Base-by-base conservation (phyloP, 1,139 yeast species). In the Suhomyces choctaworum region DNA sequence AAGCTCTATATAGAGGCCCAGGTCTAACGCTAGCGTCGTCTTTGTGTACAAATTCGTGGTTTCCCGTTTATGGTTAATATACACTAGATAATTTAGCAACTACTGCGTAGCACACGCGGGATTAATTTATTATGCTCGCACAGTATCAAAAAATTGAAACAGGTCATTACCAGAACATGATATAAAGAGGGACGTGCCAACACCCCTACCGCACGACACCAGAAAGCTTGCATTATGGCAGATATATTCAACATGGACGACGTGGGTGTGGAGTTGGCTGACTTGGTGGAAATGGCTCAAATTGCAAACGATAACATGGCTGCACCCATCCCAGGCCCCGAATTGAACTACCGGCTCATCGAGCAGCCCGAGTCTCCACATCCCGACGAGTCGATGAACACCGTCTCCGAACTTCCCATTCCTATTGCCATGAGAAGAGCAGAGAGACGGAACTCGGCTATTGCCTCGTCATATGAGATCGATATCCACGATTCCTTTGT, bases 1-100 rank as follows among this genome's bases (percentile, higher is more conserved):
- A 57, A 54, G 39, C 42, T 61, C 12, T 58, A 55, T 36, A 48
- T 61, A 15, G 44, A 44, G 25, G 64, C 60, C 4, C 47, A 45
- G 32, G n/a, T n/a, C n/a, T n/a, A n/a, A n/a, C n/a, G n/a, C n/a
- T n/a, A n/a, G n/a, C n/a, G n/a, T n/a, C n/a, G n/a, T n/a, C n/a
- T n/a, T n/a, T n/a, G n/a, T n/a, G n/a, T n/a, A n/a, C n/a, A n/a
- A n/a, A n/a, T n/a, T n/a, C n/a, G n/a, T n/a, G n/a, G n/a, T n/a
- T n/a, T n/a, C n/a, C n/a, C n/a, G n/a, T n/a, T n/a, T n/a, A n/a
- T n/a, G n/a, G n/a, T n/a, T n/a, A n/a, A n/a, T n/a, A n/a, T n/a
- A n/a, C n/a, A n/a, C n/a, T n/a, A n/a, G n/a, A n/a, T n/a, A n/a
- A n/a, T n/a, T n/a, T n/a, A n/a, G n/a, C n/a, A n/a, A n/a, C n/a